A percentile compares a stretch with the other conserved stretches of the same genome.
phyloP scores from a whole-genome alignment of 225 moss, liverwort and hornwort genomes.

The Pseudisothecium myosuroides region DNA sequence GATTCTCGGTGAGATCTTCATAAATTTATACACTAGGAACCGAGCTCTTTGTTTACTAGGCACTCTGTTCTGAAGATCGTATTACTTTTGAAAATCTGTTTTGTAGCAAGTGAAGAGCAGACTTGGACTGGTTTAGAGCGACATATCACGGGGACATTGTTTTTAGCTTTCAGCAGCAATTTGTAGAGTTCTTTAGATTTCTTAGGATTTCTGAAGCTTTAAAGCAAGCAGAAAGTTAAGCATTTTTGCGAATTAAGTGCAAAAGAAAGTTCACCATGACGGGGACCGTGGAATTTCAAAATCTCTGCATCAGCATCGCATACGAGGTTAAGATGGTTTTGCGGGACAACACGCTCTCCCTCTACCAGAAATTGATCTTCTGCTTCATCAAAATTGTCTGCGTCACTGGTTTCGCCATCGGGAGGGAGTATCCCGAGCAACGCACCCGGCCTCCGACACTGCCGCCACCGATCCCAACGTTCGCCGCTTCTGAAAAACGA shows the following conservation, averaged over 20 bases:
- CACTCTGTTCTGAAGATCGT: background rate
- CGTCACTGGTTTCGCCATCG: conserved; percentile 39
- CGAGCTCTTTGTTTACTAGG: background rate
- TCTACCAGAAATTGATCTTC: conserved; percentile 30
- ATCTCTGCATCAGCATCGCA: conserved; percentile 33
- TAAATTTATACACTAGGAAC: background rate
- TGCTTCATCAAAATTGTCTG: conserved; percentile 39
- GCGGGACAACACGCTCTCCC: conserved; percentile 31
- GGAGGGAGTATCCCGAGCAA: conserved; percentile 35
- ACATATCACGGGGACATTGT: background rate
- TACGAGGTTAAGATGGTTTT: conserved; percentile 38
- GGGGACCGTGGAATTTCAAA: conserved; percentile 33
- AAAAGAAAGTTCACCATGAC: conserved; percentile 15
- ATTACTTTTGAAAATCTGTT: background rate
- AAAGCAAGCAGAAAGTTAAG: background rate
- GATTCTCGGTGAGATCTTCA: background rate
- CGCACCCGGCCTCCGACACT: conserved; percentile 26
- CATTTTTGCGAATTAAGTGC: background rate
- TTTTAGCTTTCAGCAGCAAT: background rate
- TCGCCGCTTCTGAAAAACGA: conserved; percentile 1
- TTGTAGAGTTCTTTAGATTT: background rate
- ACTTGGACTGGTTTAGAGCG: background rate
- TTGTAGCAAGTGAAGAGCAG: background rate
- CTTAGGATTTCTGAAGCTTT: background rate
- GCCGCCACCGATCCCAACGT: conserved; percentile 27